phyloP scores from a whole-genome alignment of 495 filamentous ascomycete genomes.

The Lophiostoma macrostomum region DNA sequence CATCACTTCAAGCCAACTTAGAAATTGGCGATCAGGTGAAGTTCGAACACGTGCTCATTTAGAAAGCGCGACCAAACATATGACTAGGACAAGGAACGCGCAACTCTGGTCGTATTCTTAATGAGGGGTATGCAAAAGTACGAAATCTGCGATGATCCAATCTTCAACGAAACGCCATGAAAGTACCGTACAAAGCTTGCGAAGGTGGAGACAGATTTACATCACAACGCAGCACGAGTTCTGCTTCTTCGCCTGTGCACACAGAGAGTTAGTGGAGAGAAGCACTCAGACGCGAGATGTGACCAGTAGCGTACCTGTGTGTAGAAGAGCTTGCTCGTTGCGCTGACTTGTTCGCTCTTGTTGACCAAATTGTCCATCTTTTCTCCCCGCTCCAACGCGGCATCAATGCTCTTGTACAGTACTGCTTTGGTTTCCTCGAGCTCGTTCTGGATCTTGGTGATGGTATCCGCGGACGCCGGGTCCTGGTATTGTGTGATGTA shows the following conservation, averaged over 20 bases:
- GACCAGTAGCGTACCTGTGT: conserved; percentile 65
- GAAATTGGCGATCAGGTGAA: too few relatives aligned
- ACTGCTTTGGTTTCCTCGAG: conserved; percentile 98
- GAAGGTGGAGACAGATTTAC: conserved; percentile 41
- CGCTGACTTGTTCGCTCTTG: conserved; percentile 83
- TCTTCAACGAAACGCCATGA: background rate
- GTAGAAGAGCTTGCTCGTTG: conserved; percentile 96
- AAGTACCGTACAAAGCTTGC: background rate
- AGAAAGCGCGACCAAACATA: too few relatives aligned
- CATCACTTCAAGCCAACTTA: too few relatives aligned
- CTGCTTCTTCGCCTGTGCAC: conserved; percentile 82
- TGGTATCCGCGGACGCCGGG: conserved; percentile 80
- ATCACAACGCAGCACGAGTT: conserved; percentile 89
- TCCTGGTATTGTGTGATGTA: conserved; percentile 89
- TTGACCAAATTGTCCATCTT: conserved; percentile 87
- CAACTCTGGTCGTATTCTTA: too few relatives aligned
- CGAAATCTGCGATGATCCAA: background rate
- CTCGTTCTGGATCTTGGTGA: conserved; percentile 94
- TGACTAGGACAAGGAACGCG: too few relatives aligned
- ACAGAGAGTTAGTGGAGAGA: too few relatives aligned
- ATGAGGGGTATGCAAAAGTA: too few relatives aligned
- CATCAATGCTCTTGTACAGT: conserved; percentile 93
- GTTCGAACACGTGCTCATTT: too few relatives aligned
- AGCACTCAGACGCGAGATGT: too few relatives aligned
- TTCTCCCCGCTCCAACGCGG: conserved; percentile 80